Percentiles rank a stretch among this genome's conserved stretches.
Evolutionary conservation across 2,329 filamentous ascomycete species (phyloP).

Genomic region (Colletotrichum incanum): DNA sequence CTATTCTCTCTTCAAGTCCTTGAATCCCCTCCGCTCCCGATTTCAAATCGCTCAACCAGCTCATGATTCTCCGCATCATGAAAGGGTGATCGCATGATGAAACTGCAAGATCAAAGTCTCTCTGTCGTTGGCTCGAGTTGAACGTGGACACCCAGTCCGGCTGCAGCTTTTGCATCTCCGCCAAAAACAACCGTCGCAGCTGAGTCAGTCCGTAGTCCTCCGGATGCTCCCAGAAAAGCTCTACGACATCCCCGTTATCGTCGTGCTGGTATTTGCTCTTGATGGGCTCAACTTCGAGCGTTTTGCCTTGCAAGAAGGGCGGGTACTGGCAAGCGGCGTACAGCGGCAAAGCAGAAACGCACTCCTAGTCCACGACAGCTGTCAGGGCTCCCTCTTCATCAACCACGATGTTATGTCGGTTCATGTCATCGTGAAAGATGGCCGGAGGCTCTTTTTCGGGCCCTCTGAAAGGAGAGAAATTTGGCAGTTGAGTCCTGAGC

Average conservation of each 20-base stretch:
- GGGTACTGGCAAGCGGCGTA: constrained; percentile 40
- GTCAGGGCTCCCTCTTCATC: constrained; percentile 54
- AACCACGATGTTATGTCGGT: constrained; percentile 57
- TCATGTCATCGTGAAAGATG: constrained; percentile 57
- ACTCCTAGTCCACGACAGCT: constrained; percentile 61
- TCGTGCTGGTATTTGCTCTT: constrained; percentile 15
- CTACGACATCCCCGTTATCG: background rate
- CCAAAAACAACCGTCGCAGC: background rate
- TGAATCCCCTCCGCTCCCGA: background rate
- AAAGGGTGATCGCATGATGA: background rate
- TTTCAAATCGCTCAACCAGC: constrained; percentile 2
- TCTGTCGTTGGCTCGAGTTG: constrained; percentile 6
- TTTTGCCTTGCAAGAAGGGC: background rate
- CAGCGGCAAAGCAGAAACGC: constrained; percentile 56
- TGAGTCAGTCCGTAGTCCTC: constrained; percentile 5
- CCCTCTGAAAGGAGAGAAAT: constrained; percentile 50
- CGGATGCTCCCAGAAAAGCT: constrained; percentile 9
- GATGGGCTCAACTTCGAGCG: constrained; percentile 1
- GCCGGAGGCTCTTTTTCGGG: constrained; percentile 49
- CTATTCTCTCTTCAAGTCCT: constrained; percentile 2
- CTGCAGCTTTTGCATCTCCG: constrained; percentile 15
- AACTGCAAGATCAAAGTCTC: constrained; percentile 4
- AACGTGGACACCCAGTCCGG: constrained; percentile 5
- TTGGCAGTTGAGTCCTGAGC: constrained; percentile 50
- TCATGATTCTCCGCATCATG: constrained; percentile 2